Evolutionary conservation across 1,139 yeast genomes (phyloP).

Genomic region (Taphrina communis): DNA sequence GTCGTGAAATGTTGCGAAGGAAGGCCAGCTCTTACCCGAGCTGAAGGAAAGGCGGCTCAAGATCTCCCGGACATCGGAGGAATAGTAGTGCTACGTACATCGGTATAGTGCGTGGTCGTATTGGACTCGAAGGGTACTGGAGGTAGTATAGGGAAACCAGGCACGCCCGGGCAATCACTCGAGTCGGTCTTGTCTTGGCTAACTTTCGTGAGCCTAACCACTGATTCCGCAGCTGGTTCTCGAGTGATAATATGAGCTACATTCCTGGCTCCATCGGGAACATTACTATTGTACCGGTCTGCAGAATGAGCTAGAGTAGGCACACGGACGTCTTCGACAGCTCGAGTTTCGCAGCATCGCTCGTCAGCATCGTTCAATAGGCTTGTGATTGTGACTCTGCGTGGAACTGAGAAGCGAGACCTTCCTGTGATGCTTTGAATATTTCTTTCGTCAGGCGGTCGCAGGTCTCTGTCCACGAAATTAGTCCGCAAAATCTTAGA

Average conservation of each 20-base stretch:
- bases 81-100: slow-evolving; percentile 5
- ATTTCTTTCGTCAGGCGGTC: no score
- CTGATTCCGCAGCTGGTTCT: slow-evolving; percentile 2
- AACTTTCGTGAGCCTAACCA: background rate
- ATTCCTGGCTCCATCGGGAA: background rate
- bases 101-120: background rate
- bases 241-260: background rate
- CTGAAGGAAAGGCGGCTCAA: background rate
- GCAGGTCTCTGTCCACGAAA: no score
- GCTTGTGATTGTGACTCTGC: slow-evolving; percentile 6
- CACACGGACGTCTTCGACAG: background rate
- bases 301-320: background rate
- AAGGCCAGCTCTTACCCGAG: no score
- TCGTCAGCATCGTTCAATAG: slow-evolving; percentile 6
- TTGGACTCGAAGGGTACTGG: background rate
- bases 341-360: background rate
- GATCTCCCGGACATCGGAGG: background rate
- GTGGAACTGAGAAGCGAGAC: background rate
- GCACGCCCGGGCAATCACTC: background rate
- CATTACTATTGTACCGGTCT: background rate
- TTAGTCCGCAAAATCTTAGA: background rate
- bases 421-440: background rate
- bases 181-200: background rate
- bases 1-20: no score
- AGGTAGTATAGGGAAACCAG: slow-evolving; percentile 5